Conservation (phyloP, 495 filamentous ascomycete species). For the Aspergillus asperescens region DNA sequence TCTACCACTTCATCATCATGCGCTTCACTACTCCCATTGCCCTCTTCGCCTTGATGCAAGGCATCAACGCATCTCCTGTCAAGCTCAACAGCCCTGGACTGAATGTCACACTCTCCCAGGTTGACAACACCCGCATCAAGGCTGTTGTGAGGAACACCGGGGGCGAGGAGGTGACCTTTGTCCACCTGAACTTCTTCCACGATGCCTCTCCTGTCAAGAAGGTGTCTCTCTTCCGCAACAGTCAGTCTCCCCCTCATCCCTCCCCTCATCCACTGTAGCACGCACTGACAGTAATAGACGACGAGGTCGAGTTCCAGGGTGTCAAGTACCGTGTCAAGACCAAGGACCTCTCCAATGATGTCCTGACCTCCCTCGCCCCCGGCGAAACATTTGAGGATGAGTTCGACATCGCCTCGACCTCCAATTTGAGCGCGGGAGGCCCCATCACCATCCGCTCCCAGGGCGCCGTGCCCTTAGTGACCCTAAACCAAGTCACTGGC, state of each 20-base stretch:
- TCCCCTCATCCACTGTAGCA: neutral
- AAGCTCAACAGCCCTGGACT: constrained; percentile 32
- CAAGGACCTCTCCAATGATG: constrained; percentile 41
- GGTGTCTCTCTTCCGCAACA: constrained; percentile 48
- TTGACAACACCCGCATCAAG: constrained; percentile 53
- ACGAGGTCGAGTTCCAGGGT: constrained; percentile 52
- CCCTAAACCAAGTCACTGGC: constrained; percentile 42
- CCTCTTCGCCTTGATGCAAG: constrained; percentile 41
- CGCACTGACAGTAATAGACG: constrained; percentile 26
- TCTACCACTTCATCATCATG: constrained; percentile 3
- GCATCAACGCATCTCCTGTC: constrained; percentile 33
- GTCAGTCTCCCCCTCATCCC: constrained; percentile 28
- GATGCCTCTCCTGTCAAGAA: constrained; percentile 57
- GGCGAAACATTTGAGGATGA: constrained; percentile 51
- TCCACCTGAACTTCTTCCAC: constrained; percentile 59
- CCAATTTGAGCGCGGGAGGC: constrained; percentile 48
- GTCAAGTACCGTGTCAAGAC: constrained; percentile 47
- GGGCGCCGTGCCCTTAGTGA: constrained; percentile 44
- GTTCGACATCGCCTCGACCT: constrained; percentile 53
- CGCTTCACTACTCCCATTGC: constrained; percentile 13
- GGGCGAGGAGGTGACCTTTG: constrained; percentile 47
- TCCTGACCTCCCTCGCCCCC: constrained; percentile 51
- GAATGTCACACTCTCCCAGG: constrained; percentile 48
- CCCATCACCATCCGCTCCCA: constrained; percentile 45
- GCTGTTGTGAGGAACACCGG: constrained; percentile 58